phyloP scores from a whole-genome alignment of 805 yeast genomes.

The Ogataea parapolymorpha region DNA sequence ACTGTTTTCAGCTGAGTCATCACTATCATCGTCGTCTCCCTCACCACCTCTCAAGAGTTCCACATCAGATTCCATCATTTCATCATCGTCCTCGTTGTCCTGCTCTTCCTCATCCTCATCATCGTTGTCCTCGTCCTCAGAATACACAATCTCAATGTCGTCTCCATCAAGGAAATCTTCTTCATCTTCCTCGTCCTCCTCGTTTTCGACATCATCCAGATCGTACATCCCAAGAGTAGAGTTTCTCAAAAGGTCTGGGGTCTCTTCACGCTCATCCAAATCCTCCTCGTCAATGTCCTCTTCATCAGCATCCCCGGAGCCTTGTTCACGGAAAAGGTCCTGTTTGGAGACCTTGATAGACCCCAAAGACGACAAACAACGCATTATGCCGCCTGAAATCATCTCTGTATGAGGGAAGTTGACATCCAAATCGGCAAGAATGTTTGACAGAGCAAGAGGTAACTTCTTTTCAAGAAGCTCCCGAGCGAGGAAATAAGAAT shows the following conservation, averaged over 20 bases:
- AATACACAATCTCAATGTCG: conserved; percentile 31
- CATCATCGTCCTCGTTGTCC: conserved; percentile 37
- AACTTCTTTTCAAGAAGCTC: conserved; percentile 67
- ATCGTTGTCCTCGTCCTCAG: conserved; percentile 23
- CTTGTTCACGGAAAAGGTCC: conserved; percentile 48
- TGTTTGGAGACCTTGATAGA: conserved; percentile 54
- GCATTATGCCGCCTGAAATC: conserved; percentile 55
- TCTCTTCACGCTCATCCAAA: conserved; percentile 57
- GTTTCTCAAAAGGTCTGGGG: conserved; percentile 79
- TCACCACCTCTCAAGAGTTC: conserved; percentile 13
- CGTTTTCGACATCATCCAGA: conserved; percentile 55
- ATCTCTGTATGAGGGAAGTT: conserved; percentile 66
- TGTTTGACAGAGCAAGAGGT: conserved; percentile 52
- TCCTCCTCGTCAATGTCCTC: conserved; percentile 69
- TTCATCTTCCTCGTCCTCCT: conserved; percentile 31
- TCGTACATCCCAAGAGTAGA: conserved; percentile 95
- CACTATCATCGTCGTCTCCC: conserved; percentile 19
- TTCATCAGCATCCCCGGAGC: conserved; percentile 38
- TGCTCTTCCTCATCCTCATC: conserved; percentile 12
- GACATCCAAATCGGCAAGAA: conserved; percentile 66
- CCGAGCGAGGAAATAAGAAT: conserved; percentile 60
- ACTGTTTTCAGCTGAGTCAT: conserved; percentile 18
- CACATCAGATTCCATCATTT: conserved; percentile 8
- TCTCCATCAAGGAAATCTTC: conserved; percentile 32
- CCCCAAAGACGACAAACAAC: conserved; percentile 56